Base-by-base conservation (phyloP, 805 yeast species). In the Saccharomycopsis synnaedendra region DNA sequence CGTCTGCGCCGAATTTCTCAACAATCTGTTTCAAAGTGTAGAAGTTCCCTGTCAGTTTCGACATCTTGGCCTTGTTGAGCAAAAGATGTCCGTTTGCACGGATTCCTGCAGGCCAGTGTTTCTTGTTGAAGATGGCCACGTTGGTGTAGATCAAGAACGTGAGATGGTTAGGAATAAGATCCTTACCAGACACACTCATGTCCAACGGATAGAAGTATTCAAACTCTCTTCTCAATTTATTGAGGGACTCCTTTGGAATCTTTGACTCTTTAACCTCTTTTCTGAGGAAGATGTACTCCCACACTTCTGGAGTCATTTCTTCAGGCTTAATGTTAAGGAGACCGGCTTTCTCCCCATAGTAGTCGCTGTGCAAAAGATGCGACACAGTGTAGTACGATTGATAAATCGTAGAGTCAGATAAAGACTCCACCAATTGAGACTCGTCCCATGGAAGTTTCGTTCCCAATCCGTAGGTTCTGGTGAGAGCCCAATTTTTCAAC, bases 401-500 rank as follows among this genome's bases (percentile, higher is more conserved):
- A 71, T 93, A 93, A 49, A 93, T 72, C 29, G 98, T 93, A 30
- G 97, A 90, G 66, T 93, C 98, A 36, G 96, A 85, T 58, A 93
- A 74, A 27, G 96, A 87, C 70, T 93, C 98, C 49, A 93, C 90
- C 60, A 93, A 76, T 61, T 84, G 89, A 63, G 82, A 81, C 56
- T 84, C 82, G 70, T 93, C 98, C 98, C 98, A 93, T 50, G 98
- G 98, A 56, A 93, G 77, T 62, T 71, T 81, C 49, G 97, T 80
- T 64, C 98, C 98, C 57, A 93, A 74, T 64, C 98, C 98, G 58
- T 86, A 93, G 48, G 95, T 82, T 73, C 98, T 85, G 50, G 95
- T 86, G 51, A 93, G 86, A 45, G 98, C 97, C 98, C 98, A 93
- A 72, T 88, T 89, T 70, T 83, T 85, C 60, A 93, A 78, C 98